A percentile compares a stretch with the other conserved stretches of the same genome.
phyloP scores from a whole-genome alignment of 306 rosid genomes.

The Lathyrus tuberosus region DNA sequence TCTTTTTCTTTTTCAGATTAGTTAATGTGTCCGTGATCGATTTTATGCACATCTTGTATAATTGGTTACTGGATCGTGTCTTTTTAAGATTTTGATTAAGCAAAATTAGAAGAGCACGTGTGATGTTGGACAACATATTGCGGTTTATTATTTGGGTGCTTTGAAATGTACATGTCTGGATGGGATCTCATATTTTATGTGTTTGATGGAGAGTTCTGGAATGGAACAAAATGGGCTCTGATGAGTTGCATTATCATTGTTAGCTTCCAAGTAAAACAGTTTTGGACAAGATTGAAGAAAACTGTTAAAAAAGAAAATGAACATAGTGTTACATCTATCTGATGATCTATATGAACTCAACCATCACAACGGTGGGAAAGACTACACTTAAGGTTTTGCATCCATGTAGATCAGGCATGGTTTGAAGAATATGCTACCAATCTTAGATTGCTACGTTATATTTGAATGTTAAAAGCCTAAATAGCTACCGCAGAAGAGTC shows the following conservation, averaged over 20 bases:
- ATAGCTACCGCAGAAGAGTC: neutral
- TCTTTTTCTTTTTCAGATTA: neutral
- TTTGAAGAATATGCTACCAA: neutral
- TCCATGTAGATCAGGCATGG: conserved; percentile 2
- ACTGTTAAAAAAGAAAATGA: neutral
- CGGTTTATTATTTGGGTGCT: neutral
- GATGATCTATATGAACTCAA: too few relatives aligned
- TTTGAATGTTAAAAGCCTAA: neutral
- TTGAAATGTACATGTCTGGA: neutral
- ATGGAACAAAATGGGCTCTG: neutral
- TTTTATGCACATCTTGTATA: neutral
- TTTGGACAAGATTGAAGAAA: neutral
- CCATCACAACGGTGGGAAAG: neutral
- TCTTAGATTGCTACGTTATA: neutral
- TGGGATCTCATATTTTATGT: neutral
- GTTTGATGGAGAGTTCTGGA: neutral
- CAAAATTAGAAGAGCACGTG: neutral
- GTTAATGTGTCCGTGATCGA: neutral
- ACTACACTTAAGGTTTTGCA: neutral
- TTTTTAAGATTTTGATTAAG: neutral
- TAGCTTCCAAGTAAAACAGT: neutral
- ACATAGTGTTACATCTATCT: neutral
- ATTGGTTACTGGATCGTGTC: neutral
- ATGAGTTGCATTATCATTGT: neutral
- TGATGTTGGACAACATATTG: neutral